A percentile compares a stretch with the other conserved stretches of the same genome.
These are phyloP conservation scores for Primulina tabacum DNA, from an alignment of 257 asterid species.

Conservation along the genomic window DNA sequence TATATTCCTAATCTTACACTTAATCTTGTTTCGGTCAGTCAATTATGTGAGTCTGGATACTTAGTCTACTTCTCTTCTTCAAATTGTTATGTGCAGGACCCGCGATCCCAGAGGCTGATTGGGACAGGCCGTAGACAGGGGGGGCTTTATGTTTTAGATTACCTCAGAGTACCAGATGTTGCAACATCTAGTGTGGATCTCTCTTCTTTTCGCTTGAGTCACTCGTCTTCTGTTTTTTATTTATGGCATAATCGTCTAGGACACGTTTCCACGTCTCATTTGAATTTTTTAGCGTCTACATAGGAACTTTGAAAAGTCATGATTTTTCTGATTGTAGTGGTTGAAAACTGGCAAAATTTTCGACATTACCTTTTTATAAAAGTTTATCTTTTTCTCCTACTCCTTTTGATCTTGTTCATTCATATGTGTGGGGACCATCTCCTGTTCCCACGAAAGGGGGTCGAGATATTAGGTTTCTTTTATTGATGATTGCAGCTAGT, in stretches of 20 bases:
- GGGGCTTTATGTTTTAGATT: conserved; percentile 12
- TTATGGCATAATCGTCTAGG: conserved; percentile 1
- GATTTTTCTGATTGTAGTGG: neutral
- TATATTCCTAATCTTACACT: neutral
- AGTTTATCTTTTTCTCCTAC: too few relatives aligned
- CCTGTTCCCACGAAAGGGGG: neutral
- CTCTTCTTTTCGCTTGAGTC: neutral
- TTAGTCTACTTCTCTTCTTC: neutral
- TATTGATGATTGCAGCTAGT: too few relatives aligned
- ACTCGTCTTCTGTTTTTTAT: neutral
- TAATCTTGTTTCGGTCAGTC: neutral
- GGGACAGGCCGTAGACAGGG: conserved; percentile 8
- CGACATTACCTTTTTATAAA: too few relatives aligned
- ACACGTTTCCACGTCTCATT: too few relatives aligned
- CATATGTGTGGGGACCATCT: too few relatives aligned
- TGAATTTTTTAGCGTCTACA: too few relatives aligned
- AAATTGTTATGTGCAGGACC: conserved; percentile 7
- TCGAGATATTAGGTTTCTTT: neutral
- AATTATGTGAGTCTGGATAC: neutral
- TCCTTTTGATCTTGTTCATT: too few relatives aligned
- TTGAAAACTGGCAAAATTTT: too few relatives aligned
- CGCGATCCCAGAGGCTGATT: conserved; percentile 1
- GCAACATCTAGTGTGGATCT: conserved; percentile 1
- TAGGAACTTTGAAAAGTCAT: neutral
- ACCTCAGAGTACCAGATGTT: neutral